These are phyloP conservation scores for Lyophyllum decastes DNA, from an alignment of 768 basidiomycete genomes.

Conservation along the genomic window DNA sequence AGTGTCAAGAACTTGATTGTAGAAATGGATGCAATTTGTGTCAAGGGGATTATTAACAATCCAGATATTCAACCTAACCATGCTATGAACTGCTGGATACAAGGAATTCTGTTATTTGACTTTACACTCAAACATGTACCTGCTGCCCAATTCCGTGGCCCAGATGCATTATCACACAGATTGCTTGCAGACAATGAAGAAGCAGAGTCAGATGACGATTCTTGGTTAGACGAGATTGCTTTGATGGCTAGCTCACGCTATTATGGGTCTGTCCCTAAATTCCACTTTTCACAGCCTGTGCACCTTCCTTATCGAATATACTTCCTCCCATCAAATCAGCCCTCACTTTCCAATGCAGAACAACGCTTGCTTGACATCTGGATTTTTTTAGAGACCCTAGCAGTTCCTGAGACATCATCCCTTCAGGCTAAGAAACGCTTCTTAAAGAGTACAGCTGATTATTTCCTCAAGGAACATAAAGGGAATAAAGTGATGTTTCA, in stretches of 20 bases:
- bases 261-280: too few species aligned
- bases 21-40: conserved; percentile 20
- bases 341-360: too few species aligned
- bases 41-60: conserved; percentile 37
- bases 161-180: conserved; percentile 5
- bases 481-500: too few species aligned
- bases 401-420: too few species aligned
- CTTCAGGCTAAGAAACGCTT: too few species aligned
- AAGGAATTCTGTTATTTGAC: conserved; percentile 35
- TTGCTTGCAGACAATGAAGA: conserved; percentile 1
- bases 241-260: too few species aligned
- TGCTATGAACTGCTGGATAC: conserved; percentile 43
- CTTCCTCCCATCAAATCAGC: too few species aligned
- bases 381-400: too few species aligned
- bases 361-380: too few species aligned
- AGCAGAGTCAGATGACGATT: not conserved
- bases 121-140: conserved; percentile 39
- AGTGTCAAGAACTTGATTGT: conserved; percentile 25
- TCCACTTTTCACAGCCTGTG: too few species aligned
- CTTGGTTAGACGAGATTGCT: not conserved
- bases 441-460: not conserved
- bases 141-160: not conserved
- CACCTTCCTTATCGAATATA: too few species aligned
- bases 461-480: conserved; percentile 3
- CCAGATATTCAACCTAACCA: conserved; percentile 37